Evolutionary conservation across 2,329 filamentous ascomycete species (phyloP), one percentile per base, ranked within the genome.

Genomic region (Neonectria coccinea): DNA sequence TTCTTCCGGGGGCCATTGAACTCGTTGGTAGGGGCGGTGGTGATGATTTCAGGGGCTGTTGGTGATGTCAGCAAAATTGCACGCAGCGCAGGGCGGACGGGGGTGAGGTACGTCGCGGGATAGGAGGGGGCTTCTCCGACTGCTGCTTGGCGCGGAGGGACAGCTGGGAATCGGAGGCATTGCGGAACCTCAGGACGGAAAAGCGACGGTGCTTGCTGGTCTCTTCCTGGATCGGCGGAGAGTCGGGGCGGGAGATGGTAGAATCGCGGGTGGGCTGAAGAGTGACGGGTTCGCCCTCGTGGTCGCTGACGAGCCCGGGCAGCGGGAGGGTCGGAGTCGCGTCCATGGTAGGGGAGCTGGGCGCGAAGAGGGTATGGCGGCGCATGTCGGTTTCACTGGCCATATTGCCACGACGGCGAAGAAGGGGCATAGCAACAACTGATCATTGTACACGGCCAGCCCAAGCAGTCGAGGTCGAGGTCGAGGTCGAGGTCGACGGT

Each of bases 121-220:
- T 83, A 72, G 84, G 89, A 73, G 84, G 88, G 22, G 83, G 79
- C 71, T 82, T 85, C 73, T 85, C 82, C 65, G 83, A 82, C 60
- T 93, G 90, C 73, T 91, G 87, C 77, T 91, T 94, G 56, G 91
- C 91, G 76, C 89, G 88, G 31, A 89, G 83, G 11, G 93, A 93
- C 66, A 98, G 82, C 78, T 97, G 94, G 55, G 94, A 92, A 80
- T 98, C 95, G 9, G 94, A 97, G 66, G 93, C 94, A 86, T 97
- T 94, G 74, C 94, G 92, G 78, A 96, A 94, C 75, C 91, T 90
- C 80, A 97, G 83, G 79, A 97, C 83, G 60, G 87, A 89, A 76
- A 91, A 91, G 66, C 88, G 86, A 64, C 84, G 85, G 71, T 88
- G 85, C 72, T 85, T 89, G 36, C 80, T 80, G 33, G 80, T 82